These are phyloP conservation scores for Barnettozyma populi DNA, from an alignment of 805 yeast genomes.

Conservation along the genomic window DNA sequence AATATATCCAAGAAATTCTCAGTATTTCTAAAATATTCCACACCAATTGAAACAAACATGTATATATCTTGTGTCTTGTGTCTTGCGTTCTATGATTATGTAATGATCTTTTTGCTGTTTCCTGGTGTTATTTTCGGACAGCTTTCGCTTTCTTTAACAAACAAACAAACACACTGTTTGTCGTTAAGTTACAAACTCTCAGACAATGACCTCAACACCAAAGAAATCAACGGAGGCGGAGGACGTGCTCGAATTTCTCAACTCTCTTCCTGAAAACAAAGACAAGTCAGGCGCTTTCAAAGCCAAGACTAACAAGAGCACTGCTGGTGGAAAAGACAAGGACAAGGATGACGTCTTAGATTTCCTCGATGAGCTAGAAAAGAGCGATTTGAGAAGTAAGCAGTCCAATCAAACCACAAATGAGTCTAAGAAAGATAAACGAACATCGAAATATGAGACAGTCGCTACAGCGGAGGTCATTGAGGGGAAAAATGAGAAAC, in stretches of 20 bases:
- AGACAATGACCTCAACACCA: conserved; percentile 18
- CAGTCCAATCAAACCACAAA: conserved; percentile 11
- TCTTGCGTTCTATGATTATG: too few relatives aligned
- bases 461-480: conserved; percentile 16
- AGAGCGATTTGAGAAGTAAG: conserved; percentile 22
- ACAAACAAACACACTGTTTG: not conserved
- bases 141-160: not conserved
- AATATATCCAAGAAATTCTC: too few relatives aligned
- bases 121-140: too few relatives aligned
- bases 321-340: conserved; percentile 25
- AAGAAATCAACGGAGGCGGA: conserved; percentile 49
- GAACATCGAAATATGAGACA: conserved; percentile 7
- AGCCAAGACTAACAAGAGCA: conserved; percentile 36
- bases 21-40: not conserved
- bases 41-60: not conserved
- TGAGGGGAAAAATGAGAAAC: conserved; percentile 13
- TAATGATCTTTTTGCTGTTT: too few relatives aligned
- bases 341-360: conserved; percentile 36
- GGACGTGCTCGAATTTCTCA: conserved; percentile 75
- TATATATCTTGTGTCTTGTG: too few relatives aligned
- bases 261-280: conserved; percentile 61
- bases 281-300: conserved; percentile 17
- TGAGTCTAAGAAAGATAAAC: not conserved
- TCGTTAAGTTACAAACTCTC: not conserved
- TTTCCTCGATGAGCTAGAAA: conserved; percentile 60